Percentiles rank a stretch among this genome's conserved stretches.
Conservation (phyloP, 2,329 filamentous ascomycete genomes). For the Zalaria obscura region DNA sequence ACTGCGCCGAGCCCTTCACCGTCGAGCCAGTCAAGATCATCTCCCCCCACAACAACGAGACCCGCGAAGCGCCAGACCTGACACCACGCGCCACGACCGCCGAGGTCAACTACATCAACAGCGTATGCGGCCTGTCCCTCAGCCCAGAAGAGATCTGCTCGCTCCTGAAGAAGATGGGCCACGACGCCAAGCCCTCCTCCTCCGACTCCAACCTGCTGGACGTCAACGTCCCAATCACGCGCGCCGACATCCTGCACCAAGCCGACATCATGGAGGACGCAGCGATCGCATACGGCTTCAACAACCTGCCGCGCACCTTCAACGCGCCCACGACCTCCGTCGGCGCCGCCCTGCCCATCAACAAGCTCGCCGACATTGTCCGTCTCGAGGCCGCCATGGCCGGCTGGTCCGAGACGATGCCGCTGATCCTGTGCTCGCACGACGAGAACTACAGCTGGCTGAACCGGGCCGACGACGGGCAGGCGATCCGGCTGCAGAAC, state of each 20-base stretch:
- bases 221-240: slow-evolving; percentile 72
- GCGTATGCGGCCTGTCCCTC: slow-evolving; percentile 71
- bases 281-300: slow-evolving; percentile 94
- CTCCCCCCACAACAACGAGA: slow-evolving; percentile 79
- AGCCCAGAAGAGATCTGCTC: slow-evolving; percentile 62
- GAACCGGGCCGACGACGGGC: slow-evolving; percentile 75
- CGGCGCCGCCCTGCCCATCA: slow-evolving; percentile 75
- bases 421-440: slow-evolving; percentile 89
- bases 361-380: slow-evolving; percentile 89
- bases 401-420: slow-evolving; percentile 93
- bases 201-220: slow-evolving; percentile 47
- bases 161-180: slow-evolving; percentile 79
- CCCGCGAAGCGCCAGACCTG: slow-evolving; percentile 68
- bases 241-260: slow-evolving; percentile 89
- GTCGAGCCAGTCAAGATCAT: slow-evolving; percentile 88
- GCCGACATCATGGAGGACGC: slow-evolving; percentile 99
- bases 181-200: slow-evolving; percentile 61
- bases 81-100: slow-evolving; percentile 63
- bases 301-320: slow-evolving; percentile 77
- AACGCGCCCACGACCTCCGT: slow-evolving; percentile 77
- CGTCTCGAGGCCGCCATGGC: slow-evolving; percentile 82
- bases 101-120: slow-evolving; percentile 86
- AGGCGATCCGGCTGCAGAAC: slow-evolving; percentile 74
- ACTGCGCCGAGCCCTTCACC: slow-evolving; percentile 77
- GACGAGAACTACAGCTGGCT: slow-evolving; percentile 97